Base-by-base conservation (phyloP, 345 rosid species). In the Populus simonii region DNA sequence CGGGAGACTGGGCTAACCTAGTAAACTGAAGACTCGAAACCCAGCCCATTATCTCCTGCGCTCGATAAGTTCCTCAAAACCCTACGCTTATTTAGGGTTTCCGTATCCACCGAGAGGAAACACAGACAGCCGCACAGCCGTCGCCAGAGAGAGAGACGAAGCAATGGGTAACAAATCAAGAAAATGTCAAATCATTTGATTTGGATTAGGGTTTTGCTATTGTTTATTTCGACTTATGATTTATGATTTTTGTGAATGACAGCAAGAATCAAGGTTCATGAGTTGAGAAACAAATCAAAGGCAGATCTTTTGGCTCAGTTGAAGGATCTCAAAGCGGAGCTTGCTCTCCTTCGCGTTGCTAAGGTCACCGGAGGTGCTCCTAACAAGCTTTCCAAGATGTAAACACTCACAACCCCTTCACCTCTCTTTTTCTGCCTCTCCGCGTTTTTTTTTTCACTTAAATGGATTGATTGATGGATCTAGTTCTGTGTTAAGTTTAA, bases 351-450 rank as follows among this genome's bases (percentile, higher is more conserved):
- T 9, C 92, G 94, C 23, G 94, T 90, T 31, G 91, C 94, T 22
- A 90, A 90, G 82, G 92, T 90, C 74, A 89, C 92, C 41, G 92
- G 94, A 1, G 94, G 94, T 16, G 94, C 94, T 31, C 90, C 91
- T 31, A 87, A 89, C 88, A 90, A 90, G 84, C 90, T 90, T 36
- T 86, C 92, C 79, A 89, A 90, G 85, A 90, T 89, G 92, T 89
- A 83, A 5, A 27, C 16, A 25, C 49, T 9, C n/a, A 13, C 35
- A 7, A 1, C 43, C 1, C 0, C 38, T 10, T 25, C 47, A 43
- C 47, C 47, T 10, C 47, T 62, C 10, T 8, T 27, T 18, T 66
- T 22, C 31, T 8, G 68, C 13, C 43, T 12, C 66, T 13, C 29
- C 8, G 72, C 6, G 7, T 12, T 23, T 22, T 69, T 25, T 57